Evolutionary conservation across 2,329 filamentous ascomycete species (phyloP), one percentile per base, ranked within the genome.

Genomic region (Ceratocystis diversiconidia): DNA sequence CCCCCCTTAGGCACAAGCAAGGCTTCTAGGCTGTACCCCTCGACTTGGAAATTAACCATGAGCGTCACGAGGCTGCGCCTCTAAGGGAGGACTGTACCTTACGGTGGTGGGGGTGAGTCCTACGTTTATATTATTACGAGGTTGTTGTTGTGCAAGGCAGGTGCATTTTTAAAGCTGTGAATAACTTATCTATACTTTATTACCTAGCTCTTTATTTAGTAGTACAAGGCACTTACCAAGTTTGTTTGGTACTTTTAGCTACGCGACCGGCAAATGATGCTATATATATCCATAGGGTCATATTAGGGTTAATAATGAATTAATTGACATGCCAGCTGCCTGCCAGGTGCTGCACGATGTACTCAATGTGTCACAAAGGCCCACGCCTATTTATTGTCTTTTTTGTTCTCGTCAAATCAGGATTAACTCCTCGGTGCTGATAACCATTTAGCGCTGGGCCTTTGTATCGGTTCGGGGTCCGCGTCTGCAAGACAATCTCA

Each of bases 321-420:
- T 19, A 2, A 6, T 5, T 19, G 7, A 2, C 4, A 15, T 6
- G 48, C 19, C 48, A 52, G 48, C 48, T 52, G 48, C 0, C 8
- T 5, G 48, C 7, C 48, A 52, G 48, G 19, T 52, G 48, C 2
- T 19, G 15, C 10, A 8, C 25, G 0, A 1, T 15, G 5, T 1
- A 10, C 5, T 19, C 7, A 1, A 28, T 22, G 48, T 52, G 15
- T 28, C 48, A 52, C 48, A 52, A 52, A 19, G 12, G 2, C 48
- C 48, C 30, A 32, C 12, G 10, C 36, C 36, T 41, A 15, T 15
- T 3, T 41, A 41, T 41, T 41, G 10, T 59, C 25, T 30, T 59
- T 25, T 25, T 59, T 59, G 55, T 36, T 59, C 55, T 22, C 30
- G n/a, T 59, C 28, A n/a, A 59, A 59, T 59, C 55, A 36, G 55